Conservation (phyloP, 192 early-diverging fungal genomes). For the Geosiphon pyriformis region DNA sequence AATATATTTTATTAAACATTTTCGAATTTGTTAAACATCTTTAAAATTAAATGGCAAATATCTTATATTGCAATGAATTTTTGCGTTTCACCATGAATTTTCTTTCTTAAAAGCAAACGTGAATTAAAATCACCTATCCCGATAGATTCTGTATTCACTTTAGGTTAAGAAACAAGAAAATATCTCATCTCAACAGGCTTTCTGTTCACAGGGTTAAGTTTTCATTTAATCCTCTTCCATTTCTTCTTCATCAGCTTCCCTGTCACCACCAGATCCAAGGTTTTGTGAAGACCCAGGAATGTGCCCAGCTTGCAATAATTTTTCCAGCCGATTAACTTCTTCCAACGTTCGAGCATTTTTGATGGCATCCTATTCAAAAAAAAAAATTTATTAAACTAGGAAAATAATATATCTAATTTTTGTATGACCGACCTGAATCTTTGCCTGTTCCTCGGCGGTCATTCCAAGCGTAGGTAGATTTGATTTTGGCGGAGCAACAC, state of each 20-base stretch:
- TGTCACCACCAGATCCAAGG: slow-evolving; percentile 24
- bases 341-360: slow-evolving; percentile 69
- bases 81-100: too few species aligned
- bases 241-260: slow-evolving; percentile 20
- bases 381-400: background rate
- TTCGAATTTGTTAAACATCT: too few species aligned
- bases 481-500: slow-evolving; percentile 41
- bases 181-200: too few species aligned
- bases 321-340: slow-evolving; percentile 68
- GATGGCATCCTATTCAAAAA: slow-evolving; percentile 51
- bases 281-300: slow-evolving; percentile 36
- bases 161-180: too few species aligned
- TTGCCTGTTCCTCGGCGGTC: slow-evolving; percentile 60
- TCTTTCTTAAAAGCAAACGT: too few species aligned
- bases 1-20: too few species aligned
- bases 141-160: too few species aligned
- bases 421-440: slow-evolving; percentile 61
- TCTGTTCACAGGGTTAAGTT: too few species aligned
- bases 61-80: too few species aligned
- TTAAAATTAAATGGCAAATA: too few species aligned
- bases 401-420: slow-evolving; percentile 46
- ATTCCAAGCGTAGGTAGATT: slow-evolving; percentile 52
- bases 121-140: too few species aligned
- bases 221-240: slow-evolving; percentile 12
- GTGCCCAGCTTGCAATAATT: slow-evolving; percentile 55